Evolutionary conservation across 140 eudicot species (phyloP).

Genomic region (Flaveria floridana): DNA sequence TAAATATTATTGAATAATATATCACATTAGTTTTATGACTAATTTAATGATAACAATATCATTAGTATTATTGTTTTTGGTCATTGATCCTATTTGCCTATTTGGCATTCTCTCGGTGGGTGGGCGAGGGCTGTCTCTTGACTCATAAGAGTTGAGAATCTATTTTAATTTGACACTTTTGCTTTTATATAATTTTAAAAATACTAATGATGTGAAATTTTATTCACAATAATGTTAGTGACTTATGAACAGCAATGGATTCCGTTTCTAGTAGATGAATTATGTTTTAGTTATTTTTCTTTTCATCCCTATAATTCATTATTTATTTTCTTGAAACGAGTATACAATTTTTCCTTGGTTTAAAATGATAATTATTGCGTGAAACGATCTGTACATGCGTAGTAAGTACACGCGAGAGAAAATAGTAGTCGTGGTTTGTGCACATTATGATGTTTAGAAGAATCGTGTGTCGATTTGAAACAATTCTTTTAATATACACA

Average conservation of each 20-base stretch:
- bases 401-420: not conserved
- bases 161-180: slow-evolving; percentile 14
- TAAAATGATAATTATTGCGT: not conserved
- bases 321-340: not conserved
- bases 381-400: not conserved
- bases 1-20: not conserved
- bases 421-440: too few species aligned
- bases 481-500: not conserved
- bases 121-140: slow-evolving; percentile 17
- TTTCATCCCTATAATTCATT: not conserved
- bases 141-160: slow-evolving; percentile 5
- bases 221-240: not conserved
- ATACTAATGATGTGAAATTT: slow-evolving; percentile 22
- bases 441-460: not conserved
- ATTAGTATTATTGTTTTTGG: too few species aligned
- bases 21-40: not conserved
- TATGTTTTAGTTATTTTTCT: not conserved
- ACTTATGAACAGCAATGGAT: not conserved
- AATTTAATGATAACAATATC: not conserved
- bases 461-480: slow-evolving; percentile 3
- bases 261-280: not conserved
- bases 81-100: slow-evolving; percentile 23
- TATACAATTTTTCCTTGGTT: not conserved
- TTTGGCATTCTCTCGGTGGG: slow-evolving; percentile 42
- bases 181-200: not conserved